phyloP scores from a whole-genome alignment of 2,329 filamentous ascomycete species.

The Saccharata proteae region DNA sequence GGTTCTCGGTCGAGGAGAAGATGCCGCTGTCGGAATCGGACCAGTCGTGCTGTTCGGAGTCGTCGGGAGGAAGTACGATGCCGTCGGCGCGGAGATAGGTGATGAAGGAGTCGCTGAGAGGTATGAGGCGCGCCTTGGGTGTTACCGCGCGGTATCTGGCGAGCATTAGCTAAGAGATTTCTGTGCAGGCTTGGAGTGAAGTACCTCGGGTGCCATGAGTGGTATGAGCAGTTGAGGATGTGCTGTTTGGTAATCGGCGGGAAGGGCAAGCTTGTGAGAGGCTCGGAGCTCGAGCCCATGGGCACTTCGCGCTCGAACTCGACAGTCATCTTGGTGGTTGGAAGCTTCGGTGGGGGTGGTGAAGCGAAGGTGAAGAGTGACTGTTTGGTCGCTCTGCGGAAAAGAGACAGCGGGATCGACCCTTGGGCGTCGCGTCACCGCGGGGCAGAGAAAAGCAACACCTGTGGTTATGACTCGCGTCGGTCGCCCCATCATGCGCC shows the following conservation, averaged over 20 bases:
- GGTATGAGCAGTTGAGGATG: conserved; percentile 89
- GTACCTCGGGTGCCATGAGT: conserved; percentile 75
- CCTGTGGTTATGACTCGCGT: conserved; percentile 2
- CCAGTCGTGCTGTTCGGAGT: conserved; percentile 31
- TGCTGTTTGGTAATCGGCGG: conserved; percentile 75
- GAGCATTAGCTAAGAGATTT: neutral
- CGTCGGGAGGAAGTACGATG: conserved; percentile 71
- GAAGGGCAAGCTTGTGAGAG: conserved; percentile 47
- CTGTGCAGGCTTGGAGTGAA: conserved; percentile 12
- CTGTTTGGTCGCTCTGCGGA: too few species aligned
- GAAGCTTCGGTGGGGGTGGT: neutral
- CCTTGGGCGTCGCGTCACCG: conserved; percentile 4
- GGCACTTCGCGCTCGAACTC: neutral
- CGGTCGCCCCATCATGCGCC: conserved; percentile 2
- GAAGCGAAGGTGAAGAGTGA: neutral
- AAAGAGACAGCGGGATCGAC: conserved; percentile 1
- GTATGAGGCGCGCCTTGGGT: conserved; percentile 76
- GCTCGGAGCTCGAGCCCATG: neutral
- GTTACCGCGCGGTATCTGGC: conserved; percentile 65
- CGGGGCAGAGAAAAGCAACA: conserved; percentile 3
- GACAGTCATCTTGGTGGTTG: conserved; percentile 1
- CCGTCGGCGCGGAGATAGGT: conserved; percentile 85
- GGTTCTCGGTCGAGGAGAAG: conserved; percentile 32
- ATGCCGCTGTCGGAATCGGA: conserved; percentile 41
- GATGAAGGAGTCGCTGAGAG: conserved; percentile 62